Conservation (phyloP, 2,329 filamentous ascomycete species). For the Neurospora sp. region DNA sequence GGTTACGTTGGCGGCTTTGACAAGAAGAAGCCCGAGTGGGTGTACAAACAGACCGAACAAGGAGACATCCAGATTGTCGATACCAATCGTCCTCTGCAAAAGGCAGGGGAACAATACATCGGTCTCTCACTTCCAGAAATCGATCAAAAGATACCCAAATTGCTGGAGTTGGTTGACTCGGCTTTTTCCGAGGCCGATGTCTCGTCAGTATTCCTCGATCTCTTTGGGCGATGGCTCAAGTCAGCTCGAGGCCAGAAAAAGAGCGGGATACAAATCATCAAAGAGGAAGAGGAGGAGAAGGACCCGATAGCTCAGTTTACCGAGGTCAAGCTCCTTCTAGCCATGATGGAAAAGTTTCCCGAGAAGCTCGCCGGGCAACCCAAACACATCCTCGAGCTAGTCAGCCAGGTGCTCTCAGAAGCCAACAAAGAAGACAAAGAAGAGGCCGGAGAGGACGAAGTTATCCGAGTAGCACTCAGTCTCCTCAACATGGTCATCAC, state of each 20-base stretch:
- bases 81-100: constrained; percentile 13
- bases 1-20: constrained; percentile 41
- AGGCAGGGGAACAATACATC: not conserved
- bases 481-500: constrained; percentile 52
- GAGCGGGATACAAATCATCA: constrained; percentile 18
- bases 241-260: constrained; percentile 18
- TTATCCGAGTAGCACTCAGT: constrained; percentile 46
- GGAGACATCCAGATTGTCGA: constrained; percentile 43
- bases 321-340: constrained; percentile 54
- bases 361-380: constrained; percentile 56
- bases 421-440: constrained; percentile 26
- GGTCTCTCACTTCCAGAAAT: constrained; percentile 29
- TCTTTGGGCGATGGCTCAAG: constrained; percentile 50
- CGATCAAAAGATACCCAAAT: constrained; percentile 35
- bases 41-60: constrained; percentile 34
- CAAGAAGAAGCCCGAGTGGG: constrained; percentile 35
- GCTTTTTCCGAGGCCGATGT: constrained; percentile 46
- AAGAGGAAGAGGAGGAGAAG: constrained; percentile 16
- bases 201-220: constrained; percentile 49
- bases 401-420: constrained; percentile 45
- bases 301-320: constrained; percentile 40
- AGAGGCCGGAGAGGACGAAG: constrained; percentile 34
- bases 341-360: constrained; percentile 53
- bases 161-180: constrained; percentile 40
- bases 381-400: constrained; percentile 54